phyloP scores from a whole-genome alignment of 2,329 filamentous ascomycete genomes.

The Metarhizium rileyi region DNA sequence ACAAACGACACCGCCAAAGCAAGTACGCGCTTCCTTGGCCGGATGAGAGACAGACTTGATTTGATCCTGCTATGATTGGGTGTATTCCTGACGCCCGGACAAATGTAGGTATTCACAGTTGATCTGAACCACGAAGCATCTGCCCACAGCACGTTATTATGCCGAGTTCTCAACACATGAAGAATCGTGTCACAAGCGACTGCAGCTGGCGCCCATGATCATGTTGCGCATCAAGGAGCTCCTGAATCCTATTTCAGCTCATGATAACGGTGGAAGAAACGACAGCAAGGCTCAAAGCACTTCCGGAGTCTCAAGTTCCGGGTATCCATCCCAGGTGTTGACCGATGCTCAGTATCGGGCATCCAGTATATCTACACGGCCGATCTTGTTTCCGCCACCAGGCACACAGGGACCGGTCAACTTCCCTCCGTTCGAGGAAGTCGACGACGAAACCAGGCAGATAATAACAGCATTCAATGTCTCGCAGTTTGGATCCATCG shows the following conservation, averaged over 20 bases:
- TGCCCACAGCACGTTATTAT: not conserved
- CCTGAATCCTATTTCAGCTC: not conserved
- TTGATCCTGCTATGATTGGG: not conserved
- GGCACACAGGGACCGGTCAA: constrained; percentile 29
- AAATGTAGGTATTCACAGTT: not conserved
- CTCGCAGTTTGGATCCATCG: constrained; percentile 53
- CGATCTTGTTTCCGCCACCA: not conserved
- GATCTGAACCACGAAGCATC: not conserved
- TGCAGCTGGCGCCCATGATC: not conserved
- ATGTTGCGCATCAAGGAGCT: not conserved
- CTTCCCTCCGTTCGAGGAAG: constrained; percentile 64
- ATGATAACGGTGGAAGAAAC: not conserved
- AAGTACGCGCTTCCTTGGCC: not conserved
- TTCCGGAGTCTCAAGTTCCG: not conserved
- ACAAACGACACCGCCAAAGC: not conserved
- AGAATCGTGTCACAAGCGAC: not conserved
- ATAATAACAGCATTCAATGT: constrained; percentile 57
- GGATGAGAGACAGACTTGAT: not conserved
- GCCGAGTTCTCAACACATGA: not conserved
- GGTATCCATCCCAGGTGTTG: not conserved
- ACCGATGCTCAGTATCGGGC: not conserved
- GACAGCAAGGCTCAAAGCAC: not conserved
- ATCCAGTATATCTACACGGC: not conserved
- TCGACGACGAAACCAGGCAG: constrained; percentile 45
- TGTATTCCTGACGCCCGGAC: not conserved